Percentiles rank a stretch among this genome's conserved stretches.
Conservation (phyloP, 176 grass and related monocot species). For the Raddia distichophylla region DNA sequence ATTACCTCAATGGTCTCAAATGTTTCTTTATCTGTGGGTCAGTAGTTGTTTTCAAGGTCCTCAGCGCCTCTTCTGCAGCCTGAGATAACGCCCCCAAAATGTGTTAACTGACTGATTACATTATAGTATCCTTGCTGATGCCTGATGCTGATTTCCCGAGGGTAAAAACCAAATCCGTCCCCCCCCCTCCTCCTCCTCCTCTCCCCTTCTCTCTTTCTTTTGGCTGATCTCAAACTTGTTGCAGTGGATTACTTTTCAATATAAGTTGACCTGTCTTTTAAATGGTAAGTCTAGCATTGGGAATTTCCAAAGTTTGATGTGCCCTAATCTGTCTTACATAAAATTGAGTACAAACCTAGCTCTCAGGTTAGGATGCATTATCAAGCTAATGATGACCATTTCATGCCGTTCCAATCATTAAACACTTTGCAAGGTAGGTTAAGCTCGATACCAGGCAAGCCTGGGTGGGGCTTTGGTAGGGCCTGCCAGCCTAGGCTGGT, state of each 20-base stretch:
- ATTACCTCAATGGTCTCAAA: slow-evolving; percentile 60
- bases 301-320: background rate
- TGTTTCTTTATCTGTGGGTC: slow-evolving; percentile 56
- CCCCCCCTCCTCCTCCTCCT: too few relatives aligned
- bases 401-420: background rate
- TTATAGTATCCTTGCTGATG: background rate
- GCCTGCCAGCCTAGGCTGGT: background rate
- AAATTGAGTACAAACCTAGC: background rate
- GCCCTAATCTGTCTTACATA: background rate
- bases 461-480: background rate
- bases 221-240: background rate
- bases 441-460: background rate
- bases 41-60: slow-evolving; percentile 52
- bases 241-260: background rate
- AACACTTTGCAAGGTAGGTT: background rate
- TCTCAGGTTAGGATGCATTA: background rate
- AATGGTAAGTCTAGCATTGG: background rate
- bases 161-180: background rate
- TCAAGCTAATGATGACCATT: background rate
- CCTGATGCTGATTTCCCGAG: background rate
- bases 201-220: too few relatives aligned
- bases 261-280: slow-evolving; percentile 1
- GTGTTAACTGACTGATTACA: background rate
- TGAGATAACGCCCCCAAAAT: slow-evolving; percentile 27
- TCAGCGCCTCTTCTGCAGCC: slow-evolving; percentile 67